Evolutionary conservation across 345 rosid genomes (phyloP).

Genomic region (Garcia nutans): DNA sequence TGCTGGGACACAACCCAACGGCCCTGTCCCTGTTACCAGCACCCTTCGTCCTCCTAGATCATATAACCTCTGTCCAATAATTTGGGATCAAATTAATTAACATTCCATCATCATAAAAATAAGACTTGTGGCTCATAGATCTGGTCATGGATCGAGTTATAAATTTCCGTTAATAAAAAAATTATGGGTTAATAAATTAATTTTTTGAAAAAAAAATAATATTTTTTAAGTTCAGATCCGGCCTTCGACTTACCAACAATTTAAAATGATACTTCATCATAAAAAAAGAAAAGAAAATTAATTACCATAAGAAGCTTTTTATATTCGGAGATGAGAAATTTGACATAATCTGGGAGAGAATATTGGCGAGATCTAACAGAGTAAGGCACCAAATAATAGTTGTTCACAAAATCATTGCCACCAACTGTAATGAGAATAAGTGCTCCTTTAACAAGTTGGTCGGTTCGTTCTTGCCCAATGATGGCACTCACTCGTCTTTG

Average conservation of each 20-base stretch:
- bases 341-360: conserved; percentile 25
- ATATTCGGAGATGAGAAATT: conserved; percentile 29
- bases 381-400: conserved; percentile 31
- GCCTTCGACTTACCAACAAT: too few relatives aligned
- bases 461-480: conserved; percentile 4
- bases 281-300: not conserved
- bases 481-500: conserved; percentile 23
- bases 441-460: conserved; percentile 14
- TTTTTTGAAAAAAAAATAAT: too few relatives aligned
- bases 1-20: conserved; percentile 29
- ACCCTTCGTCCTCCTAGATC: conserved; percentile 28
- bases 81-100: not conserved
- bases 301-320: conserved; percentile 27
- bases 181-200: too few relatives aligned
- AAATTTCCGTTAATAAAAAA: too few relatives aligned
- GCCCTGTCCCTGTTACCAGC: conserved; percentile 32
- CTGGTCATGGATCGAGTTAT: too few relatives aligned
- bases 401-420: conserved; percentile 36
- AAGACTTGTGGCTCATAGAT: too few relatives aligned
- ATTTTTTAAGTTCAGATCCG: too few relatives aligned
- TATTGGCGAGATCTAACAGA: conserved; percentile 30
- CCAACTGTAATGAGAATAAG: conserved; percentile 27
- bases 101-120: too few relatives aligned
- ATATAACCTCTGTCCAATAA: conserved; percentile 18
- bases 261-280: too few relatives aligned